phyloP scores from a whole-genome alignment of 208 protist species.

The Trypanosoma platydactyli region DNA sequence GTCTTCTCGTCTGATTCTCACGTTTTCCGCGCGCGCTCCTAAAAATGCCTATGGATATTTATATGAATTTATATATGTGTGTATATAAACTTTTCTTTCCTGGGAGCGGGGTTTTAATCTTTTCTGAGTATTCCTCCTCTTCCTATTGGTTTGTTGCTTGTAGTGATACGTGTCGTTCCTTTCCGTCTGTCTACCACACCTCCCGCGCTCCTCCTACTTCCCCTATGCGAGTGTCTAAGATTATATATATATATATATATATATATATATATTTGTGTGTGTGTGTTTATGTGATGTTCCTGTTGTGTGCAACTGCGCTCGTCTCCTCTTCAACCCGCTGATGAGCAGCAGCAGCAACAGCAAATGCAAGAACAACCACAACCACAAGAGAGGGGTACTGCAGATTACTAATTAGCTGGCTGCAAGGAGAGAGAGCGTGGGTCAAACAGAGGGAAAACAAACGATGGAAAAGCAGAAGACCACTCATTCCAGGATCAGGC shows the following conservation, averaged over 20 bases:
- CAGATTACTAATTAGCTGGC: neutral
- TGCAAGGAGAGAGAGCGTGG: neutral
- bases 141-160: too few relatives aligned
- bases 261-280: neutral
- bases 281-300: neutral
- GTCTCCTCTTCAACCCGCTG: too few relatives aligned
- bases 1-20: neutral
- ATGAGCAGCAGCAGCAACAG: too few relatives aligned
- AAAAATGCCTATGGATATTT: neutral
- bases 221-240: too few relatives aligned
- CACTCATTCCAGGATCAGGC: too few relatives aligned
- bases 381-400: neutral
- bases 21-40: neutral
- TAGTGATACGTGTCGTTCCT: too few relatives aligned
- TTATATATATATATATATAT: slow-evolving; percentile 8
- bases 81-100: slow-evolving; percentile 1
- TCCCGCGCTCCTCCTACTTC: too few relatives aligned
- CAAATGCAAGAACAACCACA: neutral
- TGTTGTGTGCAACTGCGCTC: neutral
- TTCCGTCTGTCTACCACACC: too few relatives aligned
- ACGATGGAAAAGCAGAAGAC: too few relatives aligned
- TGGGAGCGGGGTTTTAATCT: too few relatives aligned
- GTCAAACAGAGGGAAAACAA: too few relatives aligned
- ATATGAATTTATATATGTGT: neutral
- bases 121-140: too few relatives aligned